Base-by-base conservation (phyloP, 805 yeast genomes). In the Kuraishia molischiana region DNA sequence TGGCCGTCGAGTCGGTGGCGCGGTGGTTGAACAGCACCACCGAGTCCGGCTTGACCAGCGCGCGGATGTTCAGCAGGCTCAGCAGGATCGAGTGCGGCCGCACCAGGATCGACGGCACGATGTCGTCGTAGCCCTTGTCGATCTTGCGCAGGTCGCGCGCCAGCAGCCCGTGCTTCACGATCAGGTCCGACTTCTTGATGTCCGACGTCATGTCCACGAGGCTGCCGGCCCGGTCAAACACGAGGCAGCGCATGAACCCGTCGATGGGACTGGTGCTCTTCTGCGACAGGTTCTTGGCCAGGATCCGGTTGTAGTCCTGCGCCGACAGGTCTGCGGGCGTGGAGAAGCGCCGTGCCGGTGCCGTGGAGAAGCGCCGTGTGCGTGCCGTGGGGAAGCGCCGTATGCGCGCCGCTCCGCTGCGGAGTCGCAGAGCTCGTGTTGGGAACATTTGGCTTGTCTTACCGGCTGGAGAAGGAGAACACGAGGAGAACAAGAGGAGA, bases 101-200 rank as follows among this genome's bases (percentile, higher is more conserved):
- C 1, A 72, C 64, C 36, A 74, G 54, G 3, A 74, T 59, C 29
- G 76, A 67, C 0, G 80, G 80, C n/a, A 74, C 79, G 22, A 74
- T 70, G 44, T 74, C 79, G 26, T 57, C 59, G 39, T 59, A 58
- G 3, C 61, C 64, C 41, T 58, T 61, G 24, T 71, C 69, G 24
- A 74, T 66, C 48, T 74, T 74, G 5, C 80, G 48, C 28, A 74
- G 56, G 48, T 74, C 79, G 45, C 80, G 56, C 1, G 77, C 71
- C 1, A 68, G 62, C 22, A 74, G 49, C 41, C 67, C 66, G 50
- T 72, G 68, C 13, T 56, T 53, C 37, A 58, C 53, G 49, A 74
- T 58, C 37, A 74, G 61, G 32, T 63, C 67, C 33, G 53, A 55
- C 36, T 68, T 61, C 38, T 62, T 59, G 19, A 65, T 50, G 32